phyloP scores from a whole-genome alignment of 768 basidiomycete genomes.

The Melanogaster broomeanus region DNA sequence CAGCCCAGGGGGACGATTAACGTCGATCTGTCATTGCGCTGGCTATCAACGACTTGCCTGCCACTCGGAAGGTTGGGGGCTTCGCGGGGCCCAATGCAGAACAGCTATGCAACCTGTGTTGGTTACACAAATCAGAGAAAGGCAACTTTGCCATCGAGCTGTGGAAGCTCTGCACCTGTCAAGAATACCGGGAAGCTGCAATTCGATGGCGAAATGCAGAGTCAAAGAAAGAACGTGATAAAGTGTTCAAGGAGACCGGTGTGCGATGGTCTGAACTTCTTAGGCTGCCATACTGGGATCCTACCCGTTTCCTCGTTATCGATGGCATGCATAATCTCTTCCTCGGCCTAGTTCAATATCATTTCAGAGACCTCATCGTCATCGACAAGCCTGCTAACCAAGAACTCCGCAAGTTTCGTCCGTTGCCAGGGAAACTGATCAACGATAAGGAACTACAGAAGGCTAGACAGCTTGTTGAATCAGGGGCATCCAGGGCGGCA shows the following conservation, averaged over 20 bases:
- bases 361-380: too few species aligned
- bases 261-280: too few species aligned
- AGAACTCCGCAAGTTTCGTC: too few species aligned
- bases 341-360: slow-evolving; percentile 14
- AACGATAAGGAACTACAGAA: too few species aligned
- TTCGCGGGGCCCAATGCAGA: too few species aligned
- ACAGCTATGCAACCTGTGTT: too few species aligned
- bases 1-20: slow-evolving; percentile 31
- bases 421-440: too few species aligned
- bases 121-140: slow-evolving; percentile 11
- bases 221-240: slow-evolving; percentile 11
- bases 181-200: slow-evolving; percentile 22
- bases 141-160: slow-evolving; percentile 25
- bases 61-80: too few species aligned
- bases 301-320: slow-evolving; percentile 27
- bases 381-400: slow-evolving; percentile 5
- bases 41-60: too few species aligned
- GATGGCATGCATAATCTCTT: slow-evolving; percentile 43
- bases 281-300: slow-evolving; percentile 39
- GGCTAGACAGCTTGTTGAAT: too few species aligned
- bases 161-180: too few species aligned
- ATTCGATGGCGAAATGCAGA: slow-evolving; percentile 11
- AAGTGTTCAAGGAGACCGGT: slow-evolving; percentile 17
- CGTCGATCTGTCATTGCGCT: slow-evolving; percentile 31
- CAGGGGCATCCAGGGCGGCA: too few species aligned